Evolutionary conservation across 2,329 filamentous ascomycete species (phyloP).

Genomic region (Trichoderma semiorbis): DNA sequence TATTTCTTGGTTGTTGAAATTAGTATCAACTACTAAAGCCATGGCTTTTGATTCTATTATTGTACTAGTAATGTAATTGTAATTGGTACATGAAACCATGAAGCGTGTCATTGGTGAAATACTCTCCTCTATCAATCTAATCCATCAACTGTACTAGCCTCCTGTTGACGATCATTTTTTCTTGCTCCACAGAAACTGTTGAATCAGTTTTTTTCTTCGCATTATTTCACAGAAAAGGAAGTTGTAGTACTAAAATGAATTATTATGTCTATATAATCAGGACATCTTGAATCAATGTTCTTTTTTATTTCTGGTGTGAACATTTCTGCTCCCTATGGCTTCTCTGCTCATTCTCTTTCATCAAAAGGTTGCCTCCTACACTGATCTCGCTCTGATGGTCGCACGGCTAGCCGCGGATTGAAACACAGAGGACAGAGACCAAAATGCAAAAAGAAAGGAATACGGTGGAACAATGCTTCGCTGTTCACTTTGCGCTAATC

Average conservation of each 20-base stretch:
- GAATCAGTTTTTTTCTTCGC: not conserved
- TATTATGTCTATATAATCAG: not conserved
- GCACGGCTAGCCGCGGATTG: not conserved
- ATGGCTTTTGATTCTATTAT: not conserved
- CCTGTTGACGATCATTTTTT: not conserved
- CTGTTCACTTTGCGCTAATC: not conserved
- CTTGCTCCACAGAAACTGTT: not conserved
- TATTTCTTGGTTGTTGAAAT: not conserved
- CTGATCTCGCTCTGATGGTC: accelerated
- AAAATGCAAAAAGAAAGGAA: not conserved
- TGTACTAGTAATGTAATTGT: not conserved
- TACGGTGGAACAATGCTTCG: not conserved
- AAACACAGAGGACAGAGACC: not conserved
- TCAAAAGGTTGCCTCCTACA: not conserved
- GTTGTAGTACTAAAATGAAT: not conserved
- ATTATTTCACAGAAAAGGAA: not conserved
- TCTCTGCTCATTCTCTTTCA: not conserved
- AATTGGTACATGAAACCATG: not conserved
- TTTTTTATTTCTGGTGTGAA: not conserved
- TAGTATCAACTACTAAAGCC: not conserved
- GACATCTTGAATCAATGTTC: not conserved
- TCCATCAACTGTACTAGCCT: not conserved
- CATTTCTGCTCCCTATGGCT: not conserved
- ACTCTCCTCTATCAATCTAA: not conserved
- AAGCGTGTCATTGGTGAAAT: not conserved